phyloP scores from a whole-genome alignment of 2,329 filamentous ascomycete genomes.

The Aspergillus nomiae region DNA sequence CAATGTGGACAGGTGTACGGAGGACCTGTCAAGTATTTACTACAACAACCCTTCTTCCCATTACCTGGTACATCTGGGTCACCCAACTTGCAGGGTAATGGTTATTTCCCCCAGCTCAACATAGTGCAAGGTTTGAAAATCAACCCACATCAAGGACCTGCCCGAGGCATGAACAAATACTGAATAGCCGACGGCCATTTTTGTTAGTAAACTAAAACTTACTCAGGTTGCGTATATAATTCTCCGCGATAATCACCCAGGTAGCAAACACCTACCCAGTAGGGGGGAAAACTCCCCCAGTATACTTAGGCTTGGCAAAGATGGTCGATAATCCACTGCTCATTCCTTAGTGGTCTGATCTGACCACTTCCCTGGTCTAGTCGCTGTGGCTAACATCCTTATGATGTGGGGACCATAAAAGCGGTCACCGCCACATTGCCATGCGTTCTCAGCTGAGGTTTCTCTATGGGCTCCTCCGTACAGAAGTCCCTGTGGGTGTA shows the following conservation, averaged over 20 bases:
- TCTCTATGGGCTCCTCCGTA: neutral
- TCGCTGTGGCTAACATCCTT: constrained; percentile 1
- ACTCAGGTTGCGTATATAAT: neutral
- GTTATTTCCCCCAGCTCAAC: neutral
- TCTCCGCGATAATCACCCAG: neutral
- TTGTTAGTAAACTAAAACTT: neutral
- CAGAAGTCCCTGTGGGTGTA: neutral
- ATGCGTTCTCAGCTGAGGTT: constrained; percentile 1
- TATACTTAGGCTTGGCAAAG: neutral
- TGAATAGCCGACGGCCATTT: neutral
- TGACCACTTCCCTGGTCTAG: neutral
- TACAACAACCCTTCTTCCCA: neutral
- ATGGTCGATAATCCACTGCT: neutral
- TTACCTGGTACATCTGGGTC: neutral
- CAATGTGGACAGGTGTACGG: neutral
- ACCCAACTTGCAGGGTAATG: neutral
- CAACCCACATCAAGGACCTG: no score
- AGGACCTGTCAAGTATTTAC: constrained; percentile 1
- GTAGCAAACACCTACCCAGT: neutral
- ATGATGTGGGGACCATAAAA: neutral
- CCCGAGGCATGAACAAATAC: neutral
- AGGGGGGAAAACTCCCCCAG: neutral
- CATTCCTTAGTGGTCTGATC: constrained; percentile 1
- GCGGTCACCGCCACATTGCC: constrained; percentile 5
- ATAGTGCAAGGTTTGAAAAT: neutral